A percentile compares a stretch with the other conserved stretches of the same genome.
phyloP scores from a whole-genome alignment of 169 alveolate species.

The Perkinsus marinus region DNA sequence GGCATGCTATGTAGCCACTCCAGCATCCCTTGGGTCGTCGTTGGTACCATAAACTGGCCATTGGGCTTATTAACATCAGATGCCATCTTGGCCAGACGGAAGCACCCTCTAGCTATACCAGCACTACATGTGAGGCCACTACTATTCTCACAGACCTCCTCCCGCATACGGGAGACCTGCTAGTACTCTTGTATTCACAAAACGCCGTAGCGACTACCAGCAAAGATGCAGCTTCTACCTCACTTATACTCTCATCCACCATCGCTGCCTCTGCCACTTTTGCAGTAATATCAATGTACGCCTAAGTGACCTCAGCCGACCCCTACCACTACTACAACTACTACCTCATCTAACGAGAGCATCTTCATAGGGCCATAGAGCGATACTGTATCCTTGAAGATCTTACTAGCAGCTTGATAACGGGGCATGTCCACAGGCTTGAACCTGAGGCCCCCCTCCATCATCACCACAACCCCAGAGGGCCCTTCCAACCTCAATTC shows the following conservation, averaged over 20 bases:
- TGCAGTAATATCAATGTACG: conserved; percentile 42
- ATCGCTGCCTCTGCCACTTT: conserved; percentile 17
- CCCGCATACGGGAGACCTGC: conserved; percentile 30
- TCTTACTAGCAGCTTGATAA: neutral
- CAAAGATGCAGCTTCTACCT: conserved; percentile 11
- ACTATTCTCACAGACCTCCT: conserved; percentile 36
- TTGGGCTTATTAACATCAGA: conserved; percentile 66
- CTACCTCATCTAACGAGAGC: conserved; percentile 54
- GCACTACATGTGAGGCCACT: conserved; percentile 47
- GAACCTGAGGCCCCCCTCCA: no score
- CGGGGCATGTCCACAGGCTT: neutral
- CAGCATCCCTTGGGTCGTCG: neutral
- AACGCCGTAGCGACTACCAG: neutral
- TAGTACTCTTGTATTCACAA: neutral
- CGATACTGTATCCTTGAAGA: neutral
- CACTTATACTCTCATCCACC: conserved; percentile 48
- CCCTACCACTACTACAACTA: no score
- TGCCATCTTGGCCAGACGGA: conserved; percentile 62
- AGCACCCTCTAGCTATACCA: conserved; percentile 53
- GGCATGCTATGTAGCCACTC: neutral
- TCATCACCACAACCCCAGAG: no score
- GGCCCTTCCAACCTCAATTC: no score
- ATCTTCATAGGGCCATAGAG: neutral
- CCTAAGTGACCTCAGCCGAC: conserved; percentile 22
- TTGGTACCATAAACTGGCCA: conserved; percentile 33